Base-by-base conservation (phyloP, 768 basidiomycete species). In the Tephrocybe rancida region DNA sequence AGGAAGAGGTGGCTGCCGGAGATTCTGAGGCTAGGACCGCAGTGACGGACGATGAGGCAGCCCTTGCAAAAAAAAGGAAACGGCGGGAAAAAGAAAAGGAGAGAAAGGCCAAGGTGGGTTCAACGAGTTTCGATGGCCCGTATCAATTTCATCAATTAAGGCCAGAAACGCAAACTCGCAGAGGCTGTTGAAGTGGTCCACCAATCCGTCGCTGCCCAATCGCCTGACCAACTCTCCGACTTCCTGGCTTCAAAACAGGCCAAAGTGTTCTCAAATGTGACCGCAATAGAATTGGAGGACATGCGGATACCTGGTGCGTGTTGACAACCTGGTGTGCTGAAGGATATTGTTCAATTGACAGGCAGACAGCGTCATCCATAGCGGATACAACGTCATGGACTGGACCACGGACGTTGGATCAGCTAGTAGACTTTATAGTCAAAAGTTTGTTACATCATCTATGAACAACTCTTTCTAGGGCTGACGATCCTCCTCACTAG, bases 241-340 rank as follows among this genome's bases (percentile, higher is more conserved):
- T 88, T 89, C 64, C 63, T 95, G 18, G 72, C 80, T 8, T 65
- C 79, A 22, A 77, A 86, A 71, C 92, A 93, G 65, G 77, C 77
- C 44, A 90, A 85, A 61, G 79, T 83, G 3, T 88, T 87, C 62
- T 75, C 85, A 2, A 80, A 87, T 44, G 71, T 89, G 61, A 89
- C 88, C 7, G 72, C 73, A 11, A 76, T 98, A 54, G 95, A 98
- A 72, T 77, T 95, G 32, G 81, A 83, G 11, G 94, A 96, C 61
- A 73, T 87, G 41, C 76, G 74, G 46, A 87, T 97, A 68, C 88
- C 88, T 64, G 84, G 95, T 92, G 65, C 58, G 84, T 68, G 8
- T 57, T n/a, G 35, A 18, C 22, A 16, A 21, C 41, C 18, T 47
- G 19, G 29, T 38, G 34, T 21, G 22, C 58, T 43, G 53, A 60